Evolutionary conservation across 2,329 filamentous ascomycete species (phyloP).

Genomic region (Huntiella bhutanensis): DNA sequence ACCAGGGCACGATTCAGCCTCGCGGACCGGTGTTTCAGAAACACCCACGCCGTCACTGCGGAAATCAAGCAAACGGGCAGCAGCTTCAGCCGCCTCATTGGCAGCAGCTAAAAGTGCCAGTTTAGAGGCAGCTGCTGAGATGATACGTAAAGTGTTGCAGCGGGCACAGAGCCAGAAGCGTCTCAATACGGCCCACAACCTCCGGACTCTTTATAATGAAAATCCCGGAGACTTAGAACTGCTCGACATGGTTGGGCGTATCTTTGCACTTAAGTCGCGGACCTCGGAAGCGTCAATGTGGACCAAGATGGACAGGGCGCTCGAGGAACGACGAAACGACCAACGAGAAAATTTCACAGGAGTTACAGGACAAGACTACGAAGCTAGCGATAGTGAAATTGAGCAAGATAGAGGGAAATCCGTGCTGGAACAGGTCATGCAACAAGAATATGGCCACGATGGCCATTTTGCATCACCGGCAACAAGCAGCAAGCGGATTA

Average conservation of each 20-base stretch:
- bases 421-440: not conserved
- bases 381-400: not conserved
- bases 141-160: constrained; percentile 36
- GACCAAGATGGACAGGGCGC: constrained; percentile 29
- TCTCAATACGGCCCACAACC: constrained; percentile 43
- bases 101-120: constrained; percentile 7
- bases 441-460: not conserved
- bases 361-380: not conserved
- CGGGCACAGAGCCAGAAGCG: constrained; percentile 36
- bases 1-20: not conserved
- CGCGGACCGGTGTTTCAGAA: not conserved
- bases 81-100: constrained; percentile 11
- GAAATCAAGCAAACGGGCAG: constrained; percentile 9
- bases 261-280: constrained; percentile 40
- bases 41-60: constrained; percentile 4
- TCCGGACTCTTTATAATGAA: constrained; percentile 42
- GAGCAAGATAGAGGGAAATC: not conserved
- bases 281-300: constrained; percentile 33
- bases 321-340: constrained; percentile 28
- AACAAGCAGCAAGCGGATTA: not conserved
- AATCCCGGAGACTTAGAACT: constrained; percentile 31
- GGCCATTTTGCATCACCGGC: not conserved
- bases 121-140: constrained; percentile 8
- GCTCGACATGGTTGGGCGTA: constrained; percentile 36
- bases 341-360: not conserved